These are phyloP conservation scores for Pseudogymnoascus sp. DNA, from an alignment of 2,329 filamentous ascomycete species.

Conservation along the genomic window DNA sequence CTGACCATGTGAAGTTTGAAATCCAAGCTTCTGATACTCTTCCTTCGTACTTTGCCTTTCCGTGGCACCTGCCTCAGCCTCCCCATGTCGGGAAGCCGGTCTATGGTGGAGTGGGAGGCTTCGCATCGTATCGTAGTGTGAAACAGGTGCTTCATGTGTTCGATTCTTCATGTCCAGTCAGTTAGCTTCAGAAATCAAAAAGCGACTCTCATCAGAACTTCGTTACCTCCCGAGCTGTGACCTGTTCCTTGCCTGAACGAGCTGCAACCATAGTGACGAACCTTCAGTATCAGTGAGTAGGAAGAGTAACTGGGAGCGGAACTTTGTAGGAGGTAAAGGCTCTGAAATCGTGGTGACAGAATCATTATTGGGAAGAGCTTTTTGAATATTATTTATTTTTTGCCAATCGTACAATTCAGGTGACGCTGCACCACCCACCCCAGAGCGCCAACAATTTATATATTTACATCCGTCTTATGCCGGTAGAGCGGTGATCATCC, in stretches of 20 bases:
- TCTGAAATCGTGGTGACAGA: not conserved
- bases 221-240: not conserved
- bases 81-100: not conserved
- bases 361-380: not conserved
- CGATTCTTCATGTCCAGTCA: not conserved
- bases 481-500: conserved; percentile 30
- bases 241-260: not conserved
- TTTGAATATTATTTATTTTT: conserved; percentile 9
- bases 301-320: not conserved
- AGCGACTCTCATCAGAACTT: not conserved
- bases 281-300: not conserved
- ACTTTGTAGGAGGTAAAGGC: not conserved
- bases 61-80: not conserved
- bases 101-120: not conserved
- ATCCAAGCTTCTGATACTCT: not conserved
- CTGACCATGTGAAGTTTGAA: not conserved
- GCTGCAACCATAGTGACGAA: not conserved
- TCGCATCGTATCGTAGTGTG: not conserved
- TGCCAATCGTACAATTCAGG: conserved; percentile 9
- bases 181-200: not conserved
- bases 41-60: not conserved
- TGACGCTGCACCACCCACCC: conserved; percentile 5
- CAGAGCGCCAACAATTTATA: conserved; percentile 21
- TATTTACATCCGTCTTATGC: conserved; percentile 26
- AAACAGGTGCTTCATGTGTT: not conserved